Base-by-base conservation (phyloP, 176 grass and related monocot genomes). In the Saccharum spontaneum region DNA sequence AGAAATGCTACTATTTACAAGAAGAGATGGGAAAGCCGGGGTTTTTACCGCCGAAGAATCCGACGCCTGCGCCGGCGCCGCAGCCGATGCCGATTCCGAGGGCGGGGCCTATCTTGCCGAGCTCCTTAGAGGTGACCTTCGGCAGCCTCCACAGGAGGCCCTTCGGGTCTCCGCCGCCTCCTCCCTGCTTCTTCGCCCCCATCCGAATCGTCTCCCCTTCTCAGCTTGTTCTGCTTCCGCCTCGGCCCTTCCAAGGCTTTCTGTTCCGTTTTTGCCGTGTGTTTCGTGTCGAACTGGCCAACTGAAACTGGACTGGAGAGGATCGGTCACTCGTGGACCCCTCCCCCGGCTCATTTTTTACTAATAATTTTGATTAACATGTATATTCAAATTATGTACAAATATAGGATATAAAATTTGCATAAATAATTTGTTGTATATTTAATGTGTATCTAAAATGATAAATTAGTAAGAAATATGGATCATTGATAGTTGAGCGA, bases 31-130 rank as follows among this genome's bases (percentile, higher is more conserved):
- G 6, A 10, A 13, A 8, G 40, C 1, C 2, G 26, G 1, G 16
- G 18, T 68, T 4, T 15, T 69, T 64, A 98, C 96, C 91, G 14
- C 96, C 93, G 77, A 95, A 95, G 54, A 98, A 43, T 31, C 93
- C 91, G 63, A 92, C 5, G 11, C 93, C 91, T 0, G 89, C 65
- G 48, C 96, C 93, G 31, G 87, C 96, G 54, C 96, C 93, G 62
- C 96, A 98, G 57, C 96, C 93, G n/a, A 83, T 69, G 33, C 96
- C 93, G 33, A 94, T 26, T 40, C 96, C 91, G 20, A 98, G 84
- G 43, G 18, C 89, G 4, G 96, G 93, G 13, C 91, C 96, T 48
- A 98, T 68, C 79, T 98, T 95, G 15, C 93, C 91, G 16, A 98
- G 81, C 85, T 95, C 91, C 39, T 49, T 66, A 13, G 89, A 87